phyloP scores from a whole-genome alignment of 768 basidiomycete genomes.

The Crepidotus variabilis region DNA sequence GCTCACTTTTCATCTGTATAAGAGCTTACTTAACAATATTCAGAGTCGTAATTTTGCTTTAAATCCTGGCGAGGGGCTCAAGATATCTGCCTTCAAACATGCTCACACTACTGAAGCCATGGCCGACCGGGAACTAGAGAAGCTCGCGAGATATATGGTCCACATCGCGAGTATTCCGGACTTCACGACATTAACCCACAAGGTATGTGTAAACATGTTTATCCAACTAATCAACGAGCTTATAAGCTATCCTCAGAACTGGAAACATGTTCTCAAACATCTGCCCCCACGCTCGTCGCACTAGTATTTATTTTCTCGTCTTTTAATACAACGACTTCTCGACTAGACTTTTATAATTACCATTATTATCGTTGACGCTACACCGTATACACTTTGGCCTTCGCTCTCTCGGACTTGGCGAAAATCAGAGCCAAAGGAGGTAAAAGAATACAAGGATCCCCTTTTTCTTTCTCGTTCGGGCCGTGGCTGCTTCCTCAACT shows the following conservation, averaged over 20 bases:
- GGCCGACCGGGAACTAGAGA: constrained; percentile 68
- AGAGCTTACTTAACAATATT: neutral
- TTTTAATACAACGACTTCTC: too few relatives aligned
- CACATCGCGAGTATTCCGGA: constrained; percentile 58
- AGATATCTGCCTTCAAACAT: constrained; percentile 78
- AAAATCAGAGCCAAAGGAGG: neutral
- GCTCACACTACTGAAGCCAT: constrained; percentile 62
- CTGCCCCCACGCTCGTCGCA: constrained; percentile 21
- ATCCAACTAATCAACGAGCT: neutral
- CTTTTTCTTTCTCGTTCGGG: neutral
- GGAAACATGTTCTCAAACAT: constrained; percentile 45
- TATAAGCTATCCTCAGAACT: constrained; percentile 31
- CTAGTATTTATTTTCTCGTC: too few relatives aligned
- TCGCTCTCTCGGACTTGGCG: neutral
- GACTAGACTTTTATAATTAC: too few relatives aligned
- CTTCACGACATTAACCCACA: constrained; percentile 63
- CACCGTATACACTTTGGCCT: too few relatives aligned
- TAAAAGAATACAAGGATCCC: neutral
- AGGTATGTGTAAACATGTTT: constrained; percentile 38
- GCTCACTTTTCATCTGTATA: neutral
- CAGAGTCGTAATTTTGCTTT: constrained; percentile 84
- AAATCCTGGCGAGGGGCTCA: constrained; percentile 80
- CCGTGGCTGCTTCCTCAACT: neutral
- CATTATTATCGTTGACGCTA: too few relatives aligned
- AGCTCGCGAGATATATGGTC: constrained; percentile 60